A percentile compares a stretch with the other conserved stretches of the same genome.
phyloP scores from a whole-genome alignment of 2,329 filamentous ascomycete genomes.

The Tolypocladium paradoxum region DNA sequence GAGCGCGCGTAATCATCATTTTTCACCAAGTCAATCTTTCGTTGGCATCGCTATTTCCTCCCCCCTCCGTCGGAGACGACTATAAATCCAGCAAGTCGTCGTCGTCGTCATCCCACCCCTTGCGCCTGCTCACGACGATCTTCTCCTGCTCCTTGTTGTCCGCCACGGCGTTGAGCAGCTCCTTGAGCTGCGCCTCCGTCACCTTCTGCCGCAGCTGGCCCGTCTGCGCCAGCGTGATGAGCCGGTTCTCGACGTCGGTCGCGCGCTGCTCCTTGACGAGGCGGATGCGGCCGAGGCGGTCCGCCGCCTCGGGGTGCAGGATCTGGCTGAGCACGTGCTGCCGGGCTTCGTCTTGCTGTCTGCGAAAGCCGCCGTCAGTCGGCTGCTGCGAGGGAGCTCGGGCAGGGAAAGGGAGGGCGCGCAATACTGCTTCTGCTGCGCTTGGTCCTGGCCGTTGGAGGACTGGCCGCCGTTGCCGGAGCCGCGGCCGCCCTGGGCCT shows the following conservation, averaged over 20 bases:
- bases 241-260: constrained; percentile 78
- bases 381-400: neutral
- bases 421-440: constrained; percentile 45
- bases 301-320: constrained; percentile 84
- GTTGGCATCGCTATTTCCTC: constrained; percentile 1
- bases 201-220: constrained; percentile 84
- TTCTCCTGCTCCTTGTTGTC: constrained; percentile 71
- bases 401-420: neutral
- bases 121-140: constrained; percentile 76
- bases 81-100: constrained; percentile 61
- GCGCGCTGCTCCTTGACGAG: constrained; percentile 92
- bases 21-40: neutral
- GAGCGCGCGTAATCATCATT: neutral
- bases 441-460: constrained; percentile 35
- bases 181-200: constrained; percentile 87
- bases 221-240: constrained; percentile 81
- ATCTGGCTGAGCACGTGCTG: constrained; percentile 78
- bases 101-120: constrained; percentile 77
- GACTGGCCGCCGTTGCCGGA: constrained; percentile 29
- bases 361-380: constrained; percentile 10
- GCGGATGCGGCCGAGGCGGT: constrained; percentile 86
- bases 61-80: constrained; percentile 1
- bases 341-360: constrained; percentile 56
- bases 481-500: constrained; percentile 50
- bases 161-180: constrained; percentile 73